Evolutionary conservation across 306 rosid genomes (phyloP).

Genomic region (Lagenaria siceraria): DNA sequence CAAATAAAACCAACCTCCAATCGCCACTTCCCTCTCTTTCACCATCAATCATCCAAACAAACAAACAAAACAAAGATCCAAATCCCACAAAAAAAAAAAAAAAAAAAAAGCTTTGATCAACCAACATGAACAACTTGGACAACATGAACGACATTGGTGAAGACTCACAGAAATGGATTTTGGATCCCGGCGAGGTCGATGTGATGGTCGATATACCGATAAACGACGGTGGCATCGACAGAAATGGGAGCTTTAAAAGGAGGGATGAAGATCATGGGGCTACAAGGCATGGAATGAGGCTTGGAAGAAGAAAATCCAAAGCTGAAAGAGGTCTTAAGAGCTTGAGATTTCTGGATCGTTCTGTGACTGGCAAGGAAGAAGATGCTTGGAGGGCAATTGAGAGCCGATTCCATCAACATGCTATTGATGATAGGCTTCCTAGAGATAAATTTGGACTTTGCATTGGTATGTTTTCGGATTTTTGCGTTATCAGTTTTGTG

Average conservation of each 20-base stretch:
- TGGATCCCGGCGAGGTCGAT: slow-evolving; percentile 36
- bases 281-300: slow-evolving; percentile 5
- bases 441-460: slow-evolving; percentile 69
- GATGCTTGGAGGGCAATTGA: slow-evolving; percentile 61
- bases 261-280: not conserved
- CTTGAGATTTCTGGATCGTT: slow-evolving; percentile 60
- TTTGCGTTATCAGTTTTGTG: not conserved
- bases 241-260: slow-evolving; percentile 4
- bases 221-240: not conserved
- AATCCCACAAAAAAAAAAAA: not conserved
- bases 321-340: slow-evolving; percentile 56
- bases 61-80: not conserved
- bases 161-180: slow-evolving; percentile 38
- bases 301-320: slow-evolving; percentile 29
- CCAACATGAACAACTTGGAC: slow-evolving; percentile 11
- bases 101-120: not conserved
- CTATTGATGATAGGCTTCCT: slow-evolving; percentile 31
- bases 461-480: slow-evolving; percentile 35
- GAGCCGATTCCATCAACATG: slow-evolving; percentile 37
- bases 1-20: not conserved
- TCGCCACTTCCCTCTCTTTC: slow-evolving; percentile 8
- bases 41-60: not conserved
- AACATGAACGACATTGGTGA: not conserved
- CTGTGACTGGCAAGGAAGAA: slow-evolving; percentile 51
- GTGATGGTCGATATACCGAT: slow-evolving; percentile 24